Evolutionary conservation across 441 rosid species (phyloP), one percentile per base, ranked within the genome.

Genomic region (Aquilaria agallochum): DNA sequence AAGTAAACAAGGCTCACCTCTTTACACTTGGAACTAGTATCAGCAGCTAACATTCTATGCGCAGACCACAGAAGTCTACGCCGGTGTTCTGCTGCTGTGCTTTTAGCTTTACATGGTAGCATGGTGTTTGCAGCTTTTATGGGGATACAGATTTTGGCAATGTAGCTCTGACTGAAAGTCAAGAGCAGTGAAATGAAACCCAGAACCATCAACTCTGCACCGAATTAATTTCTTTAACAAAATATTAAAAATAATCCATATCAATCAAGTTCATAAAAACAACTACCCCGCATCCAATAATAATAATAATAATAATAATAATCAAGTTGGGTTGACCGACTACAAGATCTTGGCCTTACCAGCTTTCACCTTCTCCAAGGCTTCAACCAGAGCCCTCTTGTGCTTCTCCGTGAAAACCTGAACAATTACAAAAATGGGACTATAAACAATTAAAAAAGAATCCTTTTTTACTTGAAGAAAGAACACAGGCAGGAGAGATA

Each of bases 161-260:
- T 77, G 77, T 76, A 81, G 52, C 34, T 75, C 80, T 86, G 89
- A n/a, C 88, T 80, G 66, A 94, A 91, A 56, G 92, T 87, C 53
- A 94, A 79, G 56, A 94, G 84, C 68, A 94, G 74, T 6, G 99
- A 94, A 69, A 94, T 86, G 80, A 94, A 94, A 50, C 97, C 99
- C 52, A 94, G 75, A 75, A 94, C 66, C 97, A 91, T 94, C 75
- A 94, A 74, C 79, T 91, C 99, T 91, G 86, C 87, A 86, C 45
- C 31, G 72, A 60, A n/a, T 4, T 5, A 60, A n/a, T 4, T 5
- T 44, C 34, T 50, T 6, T 33, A 31, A 3, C n/a, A 50, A 50
- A 45, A 56, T 20, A 20, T 50, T 32, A 50, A 51, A 34, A 2
- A 5, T n/a, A 7, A 46, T 32, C 20, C 30, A 49, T 44, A 48